phyloP scores from a whole-genome alignment of 495 filamentous ascomycete species.

The Xylaria grammica region DNA sequence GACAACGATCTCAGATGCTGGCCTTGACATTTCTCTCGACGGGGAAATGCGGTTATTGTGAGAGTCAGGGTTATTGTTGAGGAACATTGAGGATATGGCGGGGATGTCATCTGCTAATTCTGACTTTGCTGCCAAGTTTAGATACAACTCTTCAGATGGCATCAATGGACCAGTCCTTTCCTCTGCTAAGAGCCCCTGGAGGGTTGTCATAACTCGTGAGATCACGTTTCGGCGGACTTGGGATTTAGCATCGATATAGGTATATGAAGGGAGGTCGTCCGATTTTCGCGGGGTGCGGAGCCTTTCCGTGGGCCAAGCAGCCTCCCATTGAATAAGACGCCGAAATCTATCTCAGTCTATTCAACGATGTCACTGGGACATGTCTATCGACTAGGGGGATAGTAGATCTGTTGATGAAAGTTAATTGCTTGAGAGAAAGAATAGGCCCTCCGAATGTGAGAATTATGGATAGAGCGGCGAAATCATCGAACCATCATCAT shows the following conservation, averaged over 20 bases:
- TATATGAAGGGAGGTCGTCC: conserved; percentile 32
- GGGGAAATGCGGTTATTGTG: conserved; percentile 25
- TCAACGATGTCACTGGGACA: conserved; percentile 9
- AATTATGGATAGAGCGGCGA: conserved; percentile 11
- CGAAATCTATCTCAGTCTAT: conserved; percentile 4
- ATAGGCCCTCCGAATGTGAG: conserved; percentile 2
- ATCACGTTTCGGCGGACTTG: conserved; percentile 27
- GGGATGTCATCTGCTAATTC: conserved; percentile 24
- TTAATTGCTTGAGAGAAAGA: conserved; percentile 16
- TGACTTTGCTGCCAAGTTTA: conserved; percentile 10
- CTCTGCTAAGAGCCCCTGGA: conserved; percentile 32
- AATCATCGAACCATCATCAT: conserved; percentile 26
- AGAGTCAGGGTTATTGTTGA: conserved; percentile 26
- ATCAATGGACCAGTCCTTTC: conserved; percentile 24
- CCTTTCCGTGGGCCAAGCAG: conserved; percentile 26
- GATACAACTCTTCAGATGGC: conserved; percentile 15
- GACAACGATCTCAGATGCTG: conserved; percentile 38
- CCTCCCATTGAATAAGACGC: conserved; percentile 38
- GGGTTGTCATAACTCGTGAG: conserved; percentile 37
- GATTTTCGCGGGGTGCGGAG: conserved; percentile 31
- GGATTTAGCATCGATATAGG: conserved; percentile 38
- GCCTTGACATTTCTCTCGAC: conserved; percentile 30
- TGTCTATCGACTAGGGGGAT: conserved; percentile 5
- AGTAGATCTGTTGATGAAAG: conserved; percentile 16
- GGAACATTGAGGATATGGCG: conserved; percentile 29